phyloP scores from a whole-genome alignment of 2,329 filamentous ascomycete species.

The Sporothrix brunneoviolacea region DNA sequence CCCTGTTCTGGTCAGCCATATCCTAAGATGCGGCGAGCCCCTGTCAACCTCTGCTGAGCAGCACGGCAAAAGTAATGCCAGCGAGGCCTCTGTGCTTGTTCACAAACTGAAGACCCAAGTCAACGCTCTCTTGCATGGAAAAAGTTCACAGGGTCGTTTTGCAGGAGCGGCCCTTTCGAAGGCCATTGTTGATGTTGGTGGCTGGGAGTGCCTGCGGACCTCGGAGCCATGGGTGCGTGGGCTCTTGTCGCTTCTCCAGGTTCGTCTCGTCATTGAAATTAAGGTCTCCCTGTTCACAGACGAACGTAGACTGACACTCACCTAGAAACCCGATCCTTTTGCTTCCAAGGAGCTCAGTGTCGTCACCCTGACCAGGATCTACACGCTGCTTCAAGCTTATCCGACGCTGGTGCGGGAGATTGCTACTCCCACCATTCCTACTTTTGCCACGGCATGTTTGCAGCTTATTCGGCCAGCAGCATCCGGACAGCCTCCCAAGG shows the following conservation, averaged over 20 bases:
- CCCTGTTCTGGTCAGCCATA: conserved; percentile 58
- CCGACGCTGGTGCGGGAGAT: conserved; percentile 81
- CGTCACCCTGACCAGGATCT: conserved; percentile 75
- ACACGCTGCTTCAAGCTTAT: conserved; percentile 72
- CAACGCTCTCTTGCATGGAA: conserved; percentile 70
- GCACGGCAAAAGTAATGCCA: conserved; percentile 44
- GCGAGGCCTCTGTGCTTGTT: conserved; percentile 62
- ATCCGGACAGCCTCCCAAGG: conserved; percentile 32
- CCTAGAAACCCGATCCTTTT: conserved; percentile 67
- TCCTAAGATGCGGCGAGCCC: conserved; percentile 50
- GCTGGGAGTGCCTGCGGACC: conserved; percentile 71
- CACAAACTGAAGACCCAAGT: conserved; percentile 78
- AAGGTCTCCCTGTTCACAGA: no score
- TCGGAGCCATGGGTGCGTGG: conserved; percentile 69
- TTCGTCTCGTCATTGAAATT: no score
- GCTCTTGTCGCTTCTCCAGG: conserved; percentile 67
- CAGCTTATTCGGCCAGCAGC: conserved; percentile 50
- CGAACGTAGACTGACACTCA: background rate
- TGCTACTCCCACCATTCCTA: conserved; percentile 71
- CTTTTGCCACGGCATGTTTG: conserved; percentile 67
- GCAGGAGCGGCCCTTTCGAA: conserved; percentile 74
- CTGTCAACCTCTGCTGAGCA: conserved; percentile 56
- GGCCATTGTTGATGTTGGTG: conserved; percentile 71
- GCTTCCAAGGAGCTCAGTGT: conserved; percentile 71
- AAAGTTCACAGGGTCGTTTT: conserved; percentile 67